Evolutionary conservation across 2,329 filamentous ascomycete species (phyloP).

Genomic region (Anthostomella pinea): DNA sequence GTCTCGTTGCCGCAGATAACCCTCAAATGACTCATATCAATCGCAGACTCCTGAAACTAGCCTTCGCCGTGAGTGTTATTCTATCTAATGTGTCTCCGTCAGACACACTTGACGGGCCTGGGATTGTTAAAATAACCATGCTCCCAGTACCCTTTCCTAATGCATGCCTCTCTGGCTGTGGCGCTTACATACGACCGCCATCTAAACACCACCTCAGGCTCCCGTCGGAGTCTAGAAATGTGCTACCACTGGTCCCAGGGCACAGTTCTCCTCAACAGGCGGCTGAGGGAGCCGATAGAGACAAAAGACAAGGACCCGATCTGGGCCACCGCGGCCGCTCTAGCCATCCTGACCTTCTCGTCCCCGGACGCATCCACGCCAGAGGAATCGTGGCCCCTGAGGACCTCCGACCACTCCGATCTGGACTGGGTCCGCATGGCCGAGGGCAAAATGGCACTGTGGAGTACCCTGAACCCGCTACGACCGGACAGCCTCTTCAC

Average conservation of each 20-base stretch:
- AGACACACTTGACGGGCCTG: neutral
- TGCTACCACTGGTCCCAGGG: slow-evolving; percentile 43
- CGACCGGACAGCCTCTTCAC: slow-evolving; percentile 36
- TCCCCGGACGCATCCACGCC: slow-evolving; percentile 34
- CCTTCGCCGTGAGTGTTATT: slow-evolving; percentile 35
- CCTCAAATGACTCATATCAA: slow-evolving; percentile 37
- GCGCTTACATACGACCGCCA: slow-evolving; percentile 40
- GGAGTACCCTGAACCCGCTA: slow-evolving; percentile 33
- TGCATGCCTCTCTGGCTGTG: slow-evolving; percentile 45
- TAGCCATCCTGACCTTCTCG: slow-evolving; percentile 40
- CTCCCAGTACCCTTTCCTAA: slow-evolving; percentile 40
- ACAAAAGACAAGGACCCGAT: slow-evolving; percentile 41
- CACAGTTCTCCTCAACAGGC: slow-evolving; percentile 38
- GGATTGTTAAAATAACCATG: slow-evolving; percentile 10
- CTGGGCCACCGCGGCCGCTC: slow-evolving; percentile 44
- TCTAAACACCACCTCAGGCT: slow-evolving; percentile 20
- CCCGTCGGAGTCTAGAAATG: slow-evolving; percentile 35
- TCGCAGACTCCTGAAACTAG: slow-evolving; percentile 34
- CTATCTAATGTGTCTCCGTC: neutral
- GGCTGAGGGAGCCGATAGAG: slow-evolving; percentile 33
- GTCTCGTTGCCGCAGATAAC: slow-evolving; percentile 37
- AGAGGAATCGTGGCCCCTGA: slow-evolving; percentile 36
- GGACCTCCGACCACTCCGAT: slow-evolving; percentile 19
- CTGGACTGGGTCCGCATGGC: slow-evolving; percentile 36
- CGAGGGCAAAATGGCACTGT: slow-evolving; percentile 36